These are phyloP conservation scores for Phlebopus sp. DNA, from an alignment of 1,284 basidiomycete species.

Conservation along the genomic window DNA sequence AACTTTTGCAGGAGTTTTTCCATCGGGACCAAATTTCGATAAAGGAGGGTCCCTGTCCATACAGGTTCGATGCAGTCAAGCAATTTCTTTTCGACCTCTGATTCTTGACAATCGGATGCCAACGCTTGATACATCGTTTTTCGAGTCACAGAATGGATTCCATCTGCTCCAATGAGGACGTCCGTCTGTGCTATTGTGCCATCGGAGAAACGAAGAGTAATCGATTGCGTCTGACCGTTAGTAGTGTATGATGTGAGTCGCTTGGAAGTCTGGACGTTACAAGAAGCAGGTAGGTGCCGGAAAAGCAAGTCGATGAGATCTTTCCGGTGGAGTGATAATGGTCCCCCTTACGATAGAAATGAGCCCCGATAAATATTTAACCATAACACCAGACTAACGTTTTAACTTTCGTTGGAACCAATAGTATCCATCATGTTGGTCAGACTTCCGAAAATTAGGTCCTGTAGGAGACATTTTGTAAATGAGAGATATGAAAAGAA, in stretches of 20 bases:
- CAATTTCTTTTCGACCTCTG: too few relatives aligned
- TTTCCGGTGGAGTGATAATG: slow-evolving; percentile 30
- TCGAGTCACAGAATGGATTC: slow-evolving; percentile 22
- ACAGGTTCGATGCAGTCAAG: slow-evolving; percentile 15
- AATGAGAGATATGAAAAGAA: too few relatives aligned
- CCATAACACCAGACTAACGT: slow-evolving; percentile 5
- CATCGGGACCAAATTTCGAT: slow-evolving; percentile 17
- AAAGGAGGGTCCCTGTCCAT: slow-evolving; percentile 22
- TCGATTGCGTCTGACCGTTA: slow-evolving; percentile 8
- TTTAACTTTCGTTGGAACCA: slow-evolving; percentile 18
- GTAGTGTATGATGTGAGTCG: slow-evolving; percentile 26
- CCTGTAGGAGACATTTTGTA: slow-evolving; percentile 4
- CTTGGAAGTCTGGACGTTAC: slow-evolving; percentile 32
- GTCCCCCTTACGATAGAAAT: slow-evolving; percentile 20
- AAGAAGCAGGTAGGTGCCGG: slow-evolving; percentile 26
- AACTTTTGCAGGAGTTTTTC: slow-evolving; percentile 14
- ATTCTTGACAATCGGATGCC: slow-evolving; percentile 7
- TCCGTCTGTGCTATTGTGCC: slow-evolving; percentile 32
- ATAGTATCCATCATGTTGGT: slow-evolving; percentile 22
- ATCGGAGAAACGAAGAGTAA: slow-evolving; percentile 32
- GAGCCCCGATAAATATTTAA: neutral
- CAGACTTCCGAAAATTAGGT: slow-evolving; percentile 21
- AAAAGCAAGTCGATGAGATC: slow-evolving; percentile 33
- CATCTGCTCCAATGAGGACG: slow-evolving; percentile 34
- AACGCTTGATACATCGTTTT: slow-evolving; percentile 17